Evolutionary conservation across 345 rosid genomes (phyloP).

Genomic region (Melaleuca alternifolia): DNA sequence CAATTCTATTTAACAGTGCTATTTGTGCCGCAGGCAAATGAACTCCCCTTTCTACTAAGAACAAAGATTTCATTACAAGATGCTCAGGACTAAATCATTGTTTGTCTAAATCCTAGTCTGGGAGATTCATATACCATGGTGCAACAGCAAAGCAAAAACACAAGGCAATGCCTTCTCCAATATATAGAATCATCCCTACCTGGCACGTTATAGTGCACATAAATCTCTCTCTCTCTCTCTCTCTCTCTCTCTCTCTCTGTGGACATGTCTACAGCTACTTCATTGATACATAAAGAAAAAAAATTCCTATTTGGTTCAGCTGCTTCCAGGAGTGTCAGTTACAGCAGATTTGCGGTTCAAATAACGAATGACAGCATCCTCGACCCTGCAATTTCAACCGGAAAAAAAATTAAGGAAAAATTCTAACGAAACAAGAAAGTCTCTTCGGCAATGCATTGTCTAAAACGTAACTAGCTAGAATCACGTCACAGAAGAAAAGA

Average conservation of each 20-base stretch:
- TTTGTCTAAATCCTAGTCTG: not conserved
- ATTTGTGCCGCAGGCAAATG: not conserved
- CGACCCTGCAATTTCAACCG: slow-evolving; percentile 1
- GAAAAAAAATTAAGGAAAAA: not conserved
- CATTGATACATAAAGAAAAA: not conserved
- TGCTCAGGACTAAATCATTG: not conserved
- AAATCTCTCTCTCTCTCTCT: not conserved
- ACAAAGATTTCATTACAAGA: not conserved
- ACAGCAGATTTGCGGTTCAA: slow-evolving; percentile 14
- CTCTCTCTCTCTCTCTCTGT: not conserved
- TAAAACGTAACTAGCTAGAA: not conserved
- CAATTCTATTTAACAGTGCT: not conserved
- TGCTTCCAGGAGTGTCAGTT: slow-evolving; percentile 4
- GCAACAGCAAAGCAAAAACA: not conserved
- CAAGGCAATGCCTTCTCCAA: not conserved
- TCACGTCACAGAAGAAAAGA: not conserved
- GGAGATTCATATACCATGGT: not conserved
- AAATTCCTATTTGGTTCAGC: not conserved
- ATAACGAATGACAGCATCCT: slow-evolving; percentile 15
- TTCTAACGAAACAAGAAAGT: not conserved
- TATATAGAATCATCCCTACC: not conserved
- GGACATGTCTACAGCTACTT: not conserved
- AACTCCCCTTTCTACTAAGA: not conserved
- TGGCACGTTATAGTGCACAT: not conserved
- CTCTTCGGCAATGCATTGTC: not conserved